Conservation (phyloP, 768 basidiomycete genomes). For the Suillus placidus region DNA sequence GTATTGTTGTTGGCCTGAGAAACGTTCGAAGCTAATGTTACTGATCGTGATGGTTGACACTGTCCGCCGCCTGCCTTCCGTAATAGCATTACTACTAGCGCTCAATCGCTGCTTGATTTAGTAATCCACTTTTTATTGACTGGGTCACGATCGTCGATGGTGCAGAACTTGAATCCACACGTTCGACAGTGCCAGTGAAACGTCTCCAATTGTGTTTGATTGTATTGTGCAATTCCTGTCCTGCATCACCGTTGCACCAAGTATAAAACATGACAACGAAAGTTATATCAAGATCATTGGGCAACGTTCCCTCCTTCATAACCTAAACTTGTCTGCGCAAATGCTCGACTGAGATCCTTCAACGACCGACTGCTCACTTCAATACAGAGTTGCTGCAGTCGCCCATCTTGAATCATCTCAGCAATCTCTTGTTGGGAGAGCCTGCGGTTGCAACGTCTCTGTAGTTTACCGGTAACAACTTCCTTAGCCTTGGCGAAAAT, state of each 20-base stretch:
- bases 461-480: conserved; percentile 38
- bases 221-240: background rate
- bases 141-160: background rate
- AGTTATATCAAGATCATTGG: background rate
- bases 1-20: background rate
- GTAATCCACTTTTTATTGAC: conserved; percentile 1
- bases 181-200: background rate
- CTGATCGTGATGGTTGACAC: background rate
- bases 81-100: background rate
- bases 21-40: background rate
- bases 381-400: conserved; percentile 49
- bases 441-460: conserved; percentile 37
- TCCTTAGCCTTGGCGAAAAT: conserved; percentile 32
- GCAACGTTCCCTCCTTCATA: background rate
- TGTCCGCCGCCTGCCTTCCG: background rate
- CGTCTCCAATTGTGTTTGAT: background rate
- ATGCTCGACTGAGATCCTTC: conserved; percentile 22
- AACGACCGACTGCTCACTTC: conserved; percentile 35
- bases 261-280: background rate
- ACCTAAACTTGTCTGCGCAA: conserved; percentile 19
- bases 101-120: background rate
- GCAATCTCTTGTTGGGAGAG: conserved; percentile 38
- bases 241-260: background rate
- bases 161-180: background rate
- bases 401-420: conserved; percentile 41